Conservation (phyloP, 371 early-diverging fungal species). For the Chytridium lagenaria region DNA sequence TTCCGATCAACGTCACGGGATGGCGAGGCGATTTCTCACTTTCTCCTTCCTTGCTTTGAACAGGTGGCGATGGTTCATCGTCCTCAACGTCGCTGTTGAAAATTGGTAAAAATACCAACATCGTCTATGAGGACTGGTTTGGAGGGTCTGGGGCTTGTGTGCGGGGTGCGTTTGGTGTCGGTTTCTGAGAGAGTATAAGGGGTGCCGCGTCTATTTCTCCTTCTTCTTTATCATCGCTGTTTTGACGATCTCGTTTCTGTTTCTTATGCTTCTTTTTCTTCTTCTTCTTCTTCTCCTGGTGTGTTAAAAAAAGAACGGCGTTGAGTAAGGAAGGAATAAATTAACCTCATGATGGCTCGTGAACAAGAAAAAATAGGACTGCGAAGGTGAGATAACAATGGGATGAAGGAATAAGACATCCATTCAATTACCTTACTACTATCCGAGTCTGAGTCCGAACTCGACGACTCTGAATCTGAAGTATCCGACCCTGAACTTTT, state of each 20-base stretch:
- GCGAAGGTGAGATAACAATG: not conserved
- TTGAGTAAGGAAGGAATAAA: too few relatives aligned
- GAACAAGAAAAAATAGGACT: not conserved
- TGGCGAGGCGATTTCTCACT: not conserved
- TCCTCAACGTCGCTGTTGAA: constrained; percentile 3
- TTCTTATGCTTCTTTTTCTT: constrained; percentile 20
- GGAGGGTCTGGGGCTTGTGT: not conserved
- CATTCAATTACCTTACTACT: not conserved
- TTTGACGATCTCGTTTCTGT: not conserved
- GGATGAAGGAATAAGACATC: not conserved
- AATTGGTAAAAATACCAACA: not conserved
- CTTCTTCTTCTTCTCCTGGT: constrained; percentile 4
- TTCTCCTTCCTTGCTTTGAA: not conserved
- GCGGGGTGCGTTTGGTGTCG: not conserved
- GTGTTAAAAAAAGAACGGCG: not conserved
- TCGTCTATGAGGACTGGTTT: constrained; percentile 5
- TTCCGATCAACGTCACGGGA: too few relatives aligned
- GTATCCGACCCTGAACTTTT: not conserved
- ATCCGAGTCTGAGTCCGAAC: not conserved
- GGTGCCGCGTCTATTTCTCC: not conserved
- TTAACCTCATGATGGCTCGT: too few relatives aligned
- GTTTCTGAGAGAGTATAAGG: not conserved
- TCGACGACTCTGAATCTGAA: constrained; percentile 5
- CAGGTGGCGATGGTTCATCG: not conserved
- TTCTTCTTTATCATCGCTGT: not conserved